Evolutionary conservation across 2,329 filamentous ascomycete genomes (phyloP).

Genomic region (Colletotrichum sp.): DNA sequence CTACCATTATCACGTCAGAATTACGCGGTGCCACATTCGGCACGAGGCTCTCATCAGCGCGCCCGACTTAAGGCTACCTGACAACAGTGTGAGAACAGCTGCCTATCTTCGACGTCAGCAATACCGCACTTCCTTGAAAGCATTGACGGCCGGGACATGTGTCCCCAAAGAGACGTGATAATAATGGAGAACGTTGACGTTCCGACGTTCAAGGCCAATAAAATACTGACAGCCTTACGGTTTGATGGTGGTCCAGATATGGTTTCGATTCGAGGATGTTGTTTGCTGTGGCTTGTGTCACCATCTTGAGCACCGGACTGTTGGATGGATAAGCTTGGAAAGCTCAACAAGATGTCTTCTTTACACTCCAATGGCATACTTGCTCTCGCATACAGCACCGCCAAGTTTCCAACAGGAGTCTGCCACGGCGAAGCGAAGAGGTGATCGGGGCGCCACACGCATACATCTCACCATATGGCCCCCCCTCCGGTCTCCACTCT

Average conservation of each 20-base stretch:
- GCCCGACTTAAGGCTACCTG: background rate
- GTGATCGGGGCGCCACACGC: background rate
- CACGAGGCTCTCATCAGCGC: background rate
- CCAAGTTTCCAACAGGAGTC: background rate
- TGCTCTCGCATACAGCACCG: background rate
- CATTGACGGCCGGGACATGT: no score
- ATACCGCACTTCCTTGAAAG: background rate
- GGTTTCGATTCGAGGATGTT: background rate
- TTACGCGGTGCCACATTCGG: background rate
- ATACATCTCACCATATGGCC: background rate
- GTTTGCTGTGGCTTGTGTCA: background rate
- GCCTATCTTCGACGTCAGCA: background rate
- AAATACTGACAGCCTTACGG: background rate
- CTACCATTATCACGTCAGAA: background rate
- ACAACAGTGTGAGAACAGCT: background rate
- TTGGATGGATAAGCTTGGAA: background rate
- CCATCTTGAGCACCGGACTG: background rate
- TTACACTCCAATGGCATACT: background rate
- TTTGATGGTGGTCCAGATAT: background rate
- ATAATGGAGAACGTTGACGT: background rate
- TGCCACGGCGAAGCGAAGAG: background rate
- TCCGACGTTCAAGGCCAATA: background rate
- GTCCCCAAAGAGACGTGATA: background rate
- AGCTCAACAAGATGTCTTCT: background rate
- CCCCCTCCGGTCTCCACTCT: background rate